These are phyloP conservation scores for Sphagnurus paluster DNA, from an alignment of 1,284 basidiomycete genomes.

Conservation along the genomic window DNA sequence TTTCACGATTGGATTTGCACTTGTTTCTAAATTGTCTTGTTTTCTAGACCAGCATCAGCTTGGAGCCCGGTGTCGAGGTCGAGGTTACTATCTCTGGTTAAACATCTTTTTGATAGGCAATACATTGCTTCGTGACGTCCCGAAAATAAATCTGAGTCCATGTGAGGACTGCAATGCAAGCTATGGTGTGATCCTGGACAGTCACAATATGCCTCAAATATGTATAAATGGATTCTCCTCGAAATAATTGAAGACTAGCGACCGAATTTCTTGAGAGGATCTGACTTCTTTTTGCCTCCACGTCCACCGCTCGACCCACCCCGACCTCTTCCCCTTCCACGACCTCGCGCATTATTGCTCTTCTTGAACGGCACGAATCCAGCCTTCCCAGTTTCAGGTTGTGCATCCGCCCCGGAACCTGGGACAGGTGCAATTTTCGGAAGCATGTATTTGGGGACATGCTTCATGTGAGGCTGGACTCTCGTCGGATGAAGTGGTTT, in stretches of 20 bases:
- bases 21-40: slow-evolving; percentile 8
- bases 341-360: slow-evolving; percentile 37
- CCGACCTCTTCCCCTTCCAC: slow-evolving; percentile 56
- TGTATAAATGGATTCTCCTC: too few species aligned
- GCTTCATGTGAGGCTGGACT: slow-evolving; percentile 92
- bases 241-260: slow-evolving; percentile 35
- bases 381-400: slow-evolving; percentile 25
- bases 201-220: too few species aligned
- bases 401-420: slow-evolving; percentile 27
- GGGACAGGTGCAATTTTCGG: slow-evolving; percentile 73
- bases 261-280: slow-evolving; percentile 78
- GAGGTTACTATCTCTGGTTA: slow-evolving; percentile 94
- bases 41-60: slow-evolving; percentile 90
- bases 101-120: slow-evolving; percentile 11
- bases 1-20: not conserved
- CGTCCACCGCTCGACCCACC: slow-evolving; percentile 44
- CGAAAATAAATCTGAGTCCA: not conserved
- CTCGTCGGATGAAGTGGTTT: slow-evolving; percentile 89
- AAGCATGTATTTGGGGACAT: slow-evolving; percentile 92
- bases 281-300: slow-evolving; percentile 65
- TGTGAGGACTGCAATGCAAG: not conserved
- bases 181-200: too few species aligned
- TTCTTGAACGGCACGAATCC: slow-evolving; percentile 78
- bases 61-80: slow-evolving; percentile 99
- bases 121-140: slow-evolving; percentile 4